These are phyloP conservation scores for Phytophthora megakarya DNA, from an alignment of 352 stramenopile species.

Conservation along the genomic window DNA sequence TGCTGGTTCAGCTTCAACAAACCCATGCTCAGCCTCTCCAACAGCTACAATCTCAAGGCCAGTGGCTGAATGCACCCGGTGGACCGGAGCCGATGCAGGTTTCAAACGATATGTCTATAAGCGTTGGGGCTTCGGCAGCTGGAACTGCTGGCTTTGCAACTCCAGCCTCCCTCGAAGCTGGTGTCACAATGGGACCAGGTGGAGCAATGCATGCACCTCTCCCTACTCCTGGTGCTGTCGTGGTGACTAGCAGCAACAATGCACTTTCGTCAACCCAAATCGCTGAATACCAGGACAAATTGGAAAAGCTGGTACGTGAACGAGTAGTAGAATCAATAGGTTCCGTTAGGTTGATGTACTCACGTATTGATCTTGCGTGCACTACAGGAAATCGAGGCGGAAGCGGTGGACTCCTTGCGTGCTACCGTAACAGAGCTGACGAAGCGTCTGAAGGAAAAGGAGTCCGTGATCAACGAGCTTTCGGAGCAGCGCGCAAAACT, in stretches of 20 bases:
- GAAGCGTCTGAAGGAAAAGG: constrained; percentile 88
- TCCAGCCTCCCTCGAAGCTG: constrained; percentile 33
- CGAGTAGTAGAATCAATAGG: constrained; percentile 3
- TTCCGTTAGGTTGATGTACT: constrained; percentile 13
- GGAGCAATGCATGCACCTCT: constrained; percentile 34
- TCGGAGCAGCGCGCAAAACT: constrained; percentile 86
- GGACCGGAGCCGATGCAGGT: constrained; percentile 51
- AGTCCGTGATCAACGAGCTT: constrained; percentile 88
- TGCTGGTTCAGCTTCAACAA: constrained; percentile 36
- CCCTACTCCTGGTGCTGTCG: constrained; percentile 26
- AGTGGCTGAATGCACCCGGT: constrained; percentile 33
- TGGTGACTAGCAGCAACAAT: constrained; percentile 52
- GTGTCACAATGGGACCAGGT: constrained; percentile 26
- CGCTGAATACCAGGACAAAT: constrained; percentile 75
- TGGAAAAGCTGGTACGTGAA: constrained; percentile 65
- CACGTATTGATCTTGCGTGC: background rate
- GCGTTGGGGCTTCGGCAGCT: constrained; percentile 16
- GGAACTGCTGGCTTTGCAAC: constrained; percentile 31
- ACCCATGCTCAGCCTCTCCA: constrained; percentile 17
- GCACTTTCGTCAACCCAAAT: constrained; percentile 53
- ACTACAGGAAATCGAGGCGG: constrained; percentile 54
- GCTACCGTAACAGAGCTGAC: constrained; percentile 80
- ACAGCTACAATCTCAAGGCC: constrained; percentile 23
- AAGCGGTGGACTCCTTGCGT: constrained; percentile 78
- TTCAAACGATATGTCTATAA: constrained; percentile 34